Conservation (phyloP, 2,329 filamentous ascomycete genomes). For the Didymella glomerata region DNA sequence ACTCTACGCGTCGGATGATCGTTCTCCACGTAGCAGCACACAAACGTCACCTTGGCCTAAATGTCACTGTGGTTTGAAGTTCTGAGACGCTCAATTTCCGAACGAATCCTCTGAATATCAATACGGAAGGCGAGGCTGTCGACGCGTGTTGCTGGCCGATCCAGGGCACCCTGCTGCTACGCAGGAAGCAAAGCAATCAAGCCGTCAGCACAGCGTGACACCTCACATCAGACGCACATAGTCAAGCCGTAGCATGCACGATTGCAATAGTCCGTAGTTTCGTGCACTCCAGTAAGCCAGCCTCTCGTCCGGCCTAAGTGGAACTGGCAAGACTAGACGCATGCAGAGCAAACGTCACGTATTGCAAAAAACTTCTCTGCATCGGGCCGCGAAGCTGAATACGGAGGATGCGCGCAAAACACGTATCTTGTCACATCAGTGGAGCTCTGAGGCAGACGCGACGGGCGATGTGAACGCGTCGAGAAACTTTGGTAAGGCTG, state of each 20-base stretch:
- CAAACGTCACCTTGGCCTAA: conserved; percentile 22
- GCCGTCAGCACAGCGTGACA: conserved; percentile 3
- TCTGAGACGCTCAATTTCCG: conserved; percentile 22
- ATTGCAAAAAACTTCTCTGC: conserved; percentile 22
- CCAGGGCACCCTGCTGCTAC: conserved; percentile 9
- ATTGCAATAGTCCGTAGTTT: background rate
- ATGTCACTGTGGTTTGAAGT: conserved; percentile 9
- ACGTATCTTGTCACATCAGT: conserved; percentile 37
- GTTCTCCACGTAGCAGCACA: conserved; percentile 25
- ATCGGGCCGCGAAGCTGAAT: conserved; percentile 21
- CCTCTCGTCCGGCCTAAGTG: conserved; percentile 4
- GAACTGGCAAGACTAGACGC: conserved; percentile 17
- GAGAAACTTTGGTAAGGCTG: conserved; percentile 35
- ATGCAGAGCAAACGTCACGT: conserved; percentile 29
- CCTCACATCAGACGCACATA: conserved; percentile 5
- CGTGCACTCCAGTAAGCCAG: conserved; percentile 6
- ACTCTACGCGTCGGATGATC: conserved; percentile 30
- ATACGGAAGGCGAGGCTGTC: conserved; percentile 6
- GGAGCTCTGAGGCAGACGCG: conserved; percentile 36
- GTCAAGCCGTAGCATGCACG: conserved; percentile 2
- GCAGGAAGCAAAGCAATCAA: conserved; percentile 3
- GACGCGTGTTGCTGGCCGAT: conserved; percentile 11
- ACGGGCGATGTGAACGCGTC: conserved; percentile 47
- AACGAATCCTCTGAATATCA: conserved; percentile 5
- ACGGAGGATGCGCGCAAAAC: conserved; percentile 19